These are phyloP conservation scores for Yamadazyma tumulicola DNA, from an alignment of 805 yeast genomes.

Conservation along the genomic window DNA sequence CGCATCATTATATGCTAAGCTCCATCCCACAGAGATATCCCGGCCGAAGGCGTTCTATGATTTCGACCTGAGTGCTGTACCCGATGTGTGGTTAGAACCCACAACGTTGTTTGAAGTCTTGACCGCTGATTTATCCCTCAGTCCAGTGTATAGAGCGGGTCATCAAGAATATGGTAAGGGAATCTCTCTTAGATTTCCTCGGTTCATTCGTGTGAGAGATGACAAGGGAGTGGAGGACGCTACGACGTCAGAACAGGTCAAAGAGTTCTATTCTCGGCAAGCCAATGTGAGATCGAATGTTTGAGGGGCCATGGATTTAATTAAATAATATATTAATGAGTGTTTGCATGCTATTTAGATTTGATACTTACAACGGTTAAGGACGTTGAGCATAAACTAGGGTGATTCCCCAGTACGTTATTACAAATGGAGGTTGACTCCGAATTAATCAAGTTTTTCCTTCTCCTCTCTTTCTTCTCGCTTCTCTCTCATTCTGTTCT, in stretches of 20 bases:
- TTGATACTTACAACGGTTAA: no score
- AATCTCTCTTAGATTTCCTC: slow-evolving; percentile 81
- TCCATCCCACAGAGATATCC: slow-evolving; percentile 64
- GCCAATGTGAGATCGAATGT: slow-evolving; percentile 31
- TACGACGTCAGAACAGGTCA: slow-evolving; percentile 77
- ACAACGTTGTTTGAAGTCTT: slow-evolving; percentile 78
- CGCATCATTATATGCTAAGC: slow-evolving; percentile 51
- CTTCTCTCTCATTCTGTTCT: slow-evolving; percentile 31
- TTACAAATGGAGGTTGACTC: no score
- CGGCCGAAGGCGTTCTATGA: slow-evolving; percentile 70
- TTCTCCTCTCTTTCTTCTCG: slow-evolving; percentile 26
- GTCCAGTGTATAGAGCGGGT: slow-evolving; percentile 89
- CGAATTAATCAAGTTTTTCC: slow-evolving; percentile 8
- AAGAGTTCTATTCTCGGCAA: slow-evolving; percentile 79
- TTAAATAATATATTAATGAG: slow-evolving; percentile 1
- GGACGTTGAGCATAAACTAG: no score
- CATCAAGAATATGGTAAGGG: slow-evolving; percentile 72
- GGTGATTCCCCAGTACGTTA: no score
- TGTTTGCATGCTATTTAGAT: no score
- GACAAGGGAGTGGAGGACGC: slow-evolving; percentile 87
- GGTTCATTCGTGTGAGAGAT: slow-evolving; percentile 79
- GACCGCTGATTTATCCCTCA: slow-evolving; percentile 85
- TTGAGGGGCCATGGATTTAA: no score
- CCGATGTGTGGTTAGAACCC: slow-evolving; percentile 96
- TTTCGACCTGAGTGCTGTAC: slow-evolving; percentile 63